Conservation (phyloP, 2,329 filamentous ascomycete species). For the Aspergillus glaucus region DNA sequence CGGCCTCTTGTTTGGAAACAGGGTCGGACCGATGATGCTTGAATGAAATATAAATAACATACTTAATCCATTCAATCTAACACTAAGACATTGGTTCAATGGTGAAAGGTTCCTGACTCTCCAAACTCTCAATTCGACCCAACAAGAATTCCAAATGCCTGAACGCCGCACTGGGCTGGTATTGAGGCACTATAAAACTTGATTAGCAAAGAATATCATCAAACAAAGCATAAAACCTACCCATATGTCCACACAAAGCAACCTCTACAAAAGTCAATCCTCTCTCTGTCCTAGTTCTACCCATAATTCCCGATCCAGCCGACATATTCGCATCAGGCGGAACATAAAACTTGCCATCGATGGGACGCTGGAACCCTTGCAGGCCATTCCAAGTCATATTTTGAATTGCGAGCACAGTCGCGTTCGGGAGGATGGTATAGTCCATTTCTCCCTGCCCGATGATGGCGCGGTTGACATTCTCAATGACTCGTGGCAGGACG, state of each 20-base stretch:
- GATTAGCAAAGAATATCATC: too few species aligned
- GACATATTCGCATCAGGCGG: too few species aligned
- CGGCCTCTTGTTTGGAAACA: constrained; percentile 49
- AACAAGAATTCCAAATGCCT: constrained; percentile 51
- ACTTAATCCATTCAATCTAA: too few species aligned
- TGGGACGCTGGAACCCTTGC: constrained; percentile 57
- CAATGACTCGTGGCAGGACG: constrained; percentile 37
- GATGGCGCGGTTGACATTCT: constrained; percentile 62
- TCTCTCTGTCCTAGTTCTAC: constrained; percentile 66
- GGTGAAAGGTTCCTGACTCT: too few species aligned
- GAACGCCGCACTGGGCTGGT: constrained; percentile 62
- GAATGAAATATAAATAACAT: too few species aligned
- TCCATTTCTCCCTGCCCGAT: constrained; percentile 71
- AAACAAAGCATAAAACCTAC: constrained; percentile 1
- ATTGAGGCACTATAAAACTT: constrained; percentile 44
- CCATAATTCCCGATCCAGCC: constrained; percentile 45
- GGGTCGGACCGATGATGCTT: too few species aligned
- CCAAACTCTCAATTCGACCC: constrained; percentile 16
- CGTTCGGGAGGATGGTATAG: constrained; percentile 62
- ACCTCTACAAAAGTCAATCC: constrained; percentile 62
- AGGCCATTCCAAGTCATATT: constrained; percentile 76
- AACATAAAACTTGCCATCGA: too few species aligned
- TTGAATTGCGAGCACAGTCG: constrained; percentile 67
- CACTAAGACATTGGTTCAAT: too few species aligned
- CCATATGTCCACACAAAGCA: constrained; percentile 32